phyloP scores from a whole-genome alignment of 108 stramenopile genomes.

The Skeletonema costatum region DNA sequence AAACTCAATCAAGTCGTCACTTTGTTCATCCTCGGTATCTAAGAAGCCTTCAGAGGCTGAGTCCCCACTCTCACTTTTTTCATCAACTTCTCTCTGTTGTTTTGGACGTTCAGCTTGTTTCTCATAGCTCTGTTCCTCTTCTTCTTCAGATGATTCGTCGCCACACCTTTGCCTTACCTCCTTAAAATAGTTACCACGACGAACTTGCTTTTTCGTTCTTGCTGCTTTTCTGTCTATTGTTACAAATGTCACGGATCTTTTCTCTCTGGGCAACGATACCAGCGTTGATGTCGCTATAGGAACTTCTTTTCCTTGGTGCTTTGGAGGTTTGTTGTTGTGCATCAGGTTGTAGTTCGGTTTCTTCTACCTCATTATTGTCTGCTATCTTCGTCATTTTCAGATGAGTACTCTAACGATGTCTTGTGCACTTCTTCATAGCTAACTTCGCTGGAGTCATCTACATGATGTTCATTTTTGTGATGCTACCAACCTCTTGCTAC shows the following conservation, averaged over 20 bases:
- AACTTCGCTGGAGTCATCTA: not conserved
- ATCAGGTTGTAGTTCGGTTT: not conserved
- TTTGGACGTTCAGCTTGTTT: not conserved
- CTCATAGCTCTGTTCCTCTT: not conserved
- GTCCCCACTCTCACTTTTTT: not conserved
- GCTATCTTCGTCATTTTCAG: not conserved
- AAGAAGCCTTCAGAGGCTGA: slow-evolving; percentile 1
- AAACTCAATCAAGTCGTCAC: slow-evolving; percentile 21
- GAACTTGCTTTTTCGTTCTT: not conserved
- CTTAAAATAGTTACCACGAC: not conserved
- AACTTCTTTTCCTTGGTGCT: not conserved
- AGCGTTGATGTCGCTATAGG: not conserved
- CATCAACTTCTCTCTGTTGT: not conserved
- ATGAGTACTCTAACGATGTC: not conserved
- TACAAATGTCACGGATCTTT: not conserved
- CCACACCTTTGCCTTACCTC: not conserved
- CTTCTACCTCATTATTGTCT: not conserved
- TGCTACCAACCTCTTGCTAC: not conserved
- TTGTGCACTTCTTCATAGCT: not conserved
- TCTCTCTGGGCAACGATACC: not conserved
- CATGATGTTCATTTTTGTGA: not conserved
- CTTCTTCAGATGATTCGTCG: not conserved
- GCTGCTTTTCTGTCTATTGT: not conserved
- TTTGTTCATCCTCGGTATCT: slow-evolving; percentile 10
- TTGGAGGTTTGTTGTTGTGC: not conserved